Base-by-base conservation (phyloP, 768 basidiomycete species). In the Leccinum rimulosum region DNA sequence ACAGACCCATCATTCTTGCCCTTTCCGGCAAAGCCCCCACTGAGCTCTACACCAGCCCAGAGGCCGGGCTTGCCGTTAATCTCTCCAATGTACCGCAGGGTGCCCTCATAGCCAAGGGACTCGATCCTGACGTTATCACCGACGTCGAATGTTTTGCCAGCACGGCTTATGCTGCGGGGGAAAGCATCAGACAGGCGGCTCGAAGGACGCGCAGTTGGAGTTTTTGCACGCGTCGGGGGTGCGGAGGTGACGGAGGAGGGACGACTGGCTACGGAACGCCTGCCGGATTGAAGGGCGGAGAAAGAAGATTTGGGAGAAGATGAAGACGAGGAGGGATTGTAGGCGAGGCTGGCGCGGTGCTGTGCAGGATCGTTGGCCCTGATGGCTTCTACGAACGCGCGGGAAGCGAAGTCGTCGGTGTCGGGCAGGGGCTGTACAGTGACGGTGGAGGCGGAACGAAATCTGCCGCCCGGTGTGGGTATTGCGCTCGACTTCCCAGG, bases 1-100 rank as follows among this genome's bases (percentile, higher is more conserved):
- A 96, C 95, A 49, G 85, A 83, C 35, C 96, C 96, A 66, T 98
- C 85, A 67, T 99, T 99, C 77, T 98, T 99, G 1, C 96, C 96
- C 72, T 90, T 91, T 19, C 96, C 95, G 17, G 81, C 73, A 69
- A 94, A 96, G 6, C 91, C 91, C 36, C 87, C 88, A 64, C 84
- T 78, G 22, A 99, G 79, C 74, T 98, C 93, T 22, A 99, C 92
- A 14, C 96, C 96, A 15, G 92, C 96, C 91, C 93, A 99, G 6
- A 87, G 75, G 4, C 95, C 96, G 3, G 84, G 80, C 73, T 98
- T 98, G 53, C 92, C 92, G 17, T 91, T 87, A 56, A 97, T 95
- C 64, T 84, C 82, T 6, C 96, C 96, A 17, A 95, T 61, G 73
- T 85, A 98, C 60, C 84, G 77, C 48, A 98, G 74, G 9, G 77